Evolutionary conservation across 2,329 filamentous ascomycete species (phyloP), one percentile per base, ranked within the genome.

Genomic region (Cyanodermella asteris): DNA sequence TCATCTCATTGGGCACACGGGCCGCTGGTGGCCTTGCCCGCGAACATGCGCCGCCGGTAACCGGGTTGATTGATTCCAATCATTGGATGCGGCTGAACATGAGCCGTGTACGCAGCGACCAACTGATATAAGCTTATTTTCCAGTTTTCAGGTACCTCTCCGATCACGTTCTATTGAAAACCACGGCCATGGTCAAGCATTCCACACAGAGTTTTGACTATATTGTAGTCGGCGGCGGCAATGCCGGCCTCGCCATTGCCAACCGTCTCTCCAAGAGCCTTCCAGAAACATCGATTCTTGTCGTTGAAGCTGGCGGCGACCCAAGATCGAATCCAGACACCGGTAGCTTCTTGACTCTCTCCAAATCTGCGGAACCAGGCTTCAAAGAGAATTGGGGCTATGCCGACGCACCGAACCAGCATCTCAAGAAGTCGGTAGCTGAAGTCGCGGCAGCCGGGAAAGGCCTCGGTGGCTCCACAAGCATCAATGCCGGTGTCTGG

Each of bases 401-500:
- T 12, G 11, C 13, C 5, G 20, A 21, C 10, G 21, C 16, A 8
- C 26, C 26, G 7, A 21, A 24, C 13, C 23, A 28, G 12, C 16
- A 28, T 16, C 13, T 20, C 10, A 20, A 22, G 9, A 27, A 27
- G 17, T 19, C 19, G 12, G 17, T 18, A n/a, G 17, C 17, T 11
- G 19, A 25, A 13, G 24, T 25, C 3, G 19, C 17, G 9, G 24
- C 17, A 14, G 17, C 20, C 24, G n/a, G n/a, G n/a, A 25, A 25
- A 25, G 24, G 17, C 13, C 17, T 25, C 7, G 19, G 17, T 13
- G 17, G 24, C n/a, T 16, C 24, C 4, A 20, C 20, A 14, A 15
- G 11, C 15, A 25, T 25, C 9, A 25, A 25, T 18, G 4, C 24
- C 13, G 24, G 24, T 25, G 20, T 14, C 26, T 28, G 26, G 26